A percentile compares a stretch with the other conserved stretches of the same genome.
phyloP scores from a whole-genome alignment of 805 yeast species.

The Wickerhamomyces alni region DNA sequence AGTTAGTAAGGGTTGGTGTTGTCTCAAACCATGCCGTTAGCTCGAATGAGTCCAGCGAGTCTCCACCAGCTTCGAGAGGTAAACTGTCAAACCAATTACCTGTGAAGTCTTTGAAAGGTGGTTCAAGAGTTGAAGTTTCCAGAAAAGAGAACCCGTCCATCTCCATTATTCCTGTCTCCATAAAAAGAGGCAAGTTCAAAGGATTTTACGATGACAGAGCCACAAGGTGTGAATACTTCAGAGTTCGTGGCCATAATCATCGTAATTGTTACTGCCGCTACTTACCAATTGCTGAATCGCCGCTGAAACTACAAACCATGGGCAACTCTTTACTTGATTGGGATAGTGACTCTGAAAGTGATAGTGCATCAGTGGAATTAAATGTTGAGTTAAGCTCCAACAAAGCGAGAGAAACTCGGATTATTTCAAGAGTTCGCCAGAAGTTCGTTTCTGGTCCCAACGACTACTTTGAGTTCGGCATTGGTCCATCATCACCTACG shows the following conservation, averaged over 20 bases:
- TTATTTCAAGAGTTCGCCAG: constrained; percentile 1
- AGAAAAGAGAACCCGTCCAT: not conserved
- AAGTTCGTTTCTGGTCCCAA: not conserved
- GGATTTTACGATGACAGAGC: constrained; percentile 24
- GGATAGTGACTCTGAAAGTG: too few relatives aligned
- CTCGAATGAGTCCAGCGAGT: not conserved
- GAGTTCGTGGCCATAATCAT: not conserved
- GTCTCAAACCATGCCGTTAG: not conserved
- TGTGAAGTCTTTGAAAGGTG: too few relatives aligned
- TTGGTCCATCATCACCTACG: not conserved
- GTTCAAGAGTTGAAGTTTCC: too few relatives aligned
- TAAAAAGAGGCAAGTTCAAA: constrained; percentile 23
- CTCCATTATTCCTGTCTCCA: constrained; percentile 1
- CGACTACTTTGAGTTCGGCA: not conserved
- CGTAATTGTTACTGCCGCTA: constrained; percentile 9
- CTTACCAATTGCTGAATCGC: constrained; percentile 12
- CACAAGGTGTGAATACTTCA: constrained; percentile 14
- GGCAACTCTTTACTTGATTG: too few relatives aligned
- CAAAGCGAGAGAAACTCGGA: not conserved
- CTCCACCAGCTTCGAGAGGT: not conserved
- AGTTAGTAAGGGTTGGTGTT: not conserved
- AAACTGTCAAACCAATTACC: too few relatives aligned
- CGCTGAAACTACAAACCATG: constrained; percentile 2
- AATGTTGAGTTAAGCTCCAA: too few relatives aligned
- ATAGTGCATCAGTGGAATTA: too few relatives aligned